Base-by-base conservation (phyloP, 1,284 basidiomycete species). In the Erythrobasidium hasegawianum region DNA sequence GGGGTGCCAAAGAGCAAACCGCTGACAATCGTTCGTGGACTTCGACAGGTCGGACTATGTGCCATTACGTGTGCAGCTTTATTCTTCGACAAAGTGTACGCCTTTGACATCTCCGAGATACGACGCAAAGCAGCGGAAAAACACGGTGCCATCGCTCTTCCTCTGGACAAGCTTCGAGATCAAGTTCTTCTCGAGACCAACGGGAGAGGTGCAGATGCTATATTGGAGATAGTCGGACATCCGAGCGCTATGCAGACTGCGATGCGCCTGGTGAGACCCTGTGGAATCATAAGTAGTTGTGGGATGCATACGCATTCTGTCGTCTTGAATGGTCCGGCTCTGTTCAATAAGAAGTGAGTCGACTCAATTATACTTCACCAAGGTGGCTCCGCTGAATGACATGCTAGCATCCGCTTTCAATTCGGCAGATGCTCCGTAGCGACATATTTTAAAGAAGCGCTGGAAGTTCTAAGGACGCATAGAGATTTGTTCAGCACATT, bases 351-450 rank as follows among this genome's bases (percentile, higher is more conserved):
- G 78, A 93, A 92, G 33, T 33, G 11, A 33, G 33, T 33, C 33
- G 4, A 11, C 33, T 33, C 5, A 33, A 33, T 33, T 5, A n/a
- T n/a, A n/a, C n/a, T n/a, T n/a, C n/a, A n/a, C n/a, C 11, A 11
- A 33, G 4, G 33, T 33, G 33, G 11, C 4, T 33, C 5, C 33
- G 33, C 33, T 33, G 11, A 33, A 11, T 5, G 33, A 4, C 11
- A 4, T 33, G 4, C 33, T 33, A 33, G 33, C 74, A 81, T 77
- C 24, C 71, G 72, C 13, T 71, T 89, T 59, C 86, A 88, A 72
- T 92, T 91, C 75, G 92, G 91, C 9, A 83, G 91, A 16, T 95
- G 91, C 74, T 90, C 89, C 16, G 90, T 76, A 7, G 68, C 72
- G 16, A 71, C 73, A 43, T 69, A 75, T 10, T 76, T 76, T 33